phyloP scores from a whole-genome alignment of 208 protist species.

The Eutreptiella sp. region DNA sequence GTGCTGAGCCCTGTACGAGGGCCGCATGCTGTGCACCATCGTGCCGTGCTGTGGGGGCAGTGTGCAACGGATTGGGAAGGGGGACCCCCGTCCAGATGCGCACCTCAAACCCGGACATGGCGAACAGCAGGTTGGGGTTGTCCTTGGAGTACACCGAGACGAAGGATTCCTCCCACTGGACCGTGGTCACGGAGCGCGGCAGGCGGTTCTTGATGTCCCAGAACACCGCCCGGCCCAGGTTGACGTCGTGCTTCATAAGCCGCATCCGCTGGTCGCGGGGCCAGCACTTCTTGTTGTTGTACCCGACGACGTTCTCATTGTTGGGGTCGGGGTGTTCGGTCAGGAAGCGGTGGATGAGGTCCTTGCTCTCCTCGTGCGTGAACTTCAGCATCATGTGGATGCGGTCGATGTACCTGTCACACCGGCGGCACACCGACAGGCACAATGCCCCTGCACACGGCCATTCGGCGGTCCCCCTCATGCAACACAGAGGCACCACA shows the following conservation, averaged over 20 bases:
- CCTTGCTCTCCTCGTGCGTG: conserved; percentile 92
- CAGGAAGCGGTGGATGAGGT: conserved; percentile 95
- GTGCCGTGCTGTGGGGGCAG: too few relatives aligned
- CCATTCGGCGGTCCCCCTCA: too few relatives aligned
- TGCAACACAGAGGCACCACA: too few relatives aligned
- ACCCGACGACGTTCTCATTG: conserved; percentile 99
- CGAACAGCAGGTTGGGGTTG: conserved; percentile 99
- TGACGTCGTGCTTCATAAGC: conserved; percentile 99
- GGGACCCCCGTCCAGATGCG: conserved; percentile 80
- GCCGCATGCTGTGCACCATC: too few relatives aligned
- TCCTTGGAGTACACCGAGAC: conserved; percentile 99
- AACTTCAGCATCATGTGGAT: conserved; percentile 97
- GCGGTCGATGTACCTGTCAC: conserved; percentile 95
- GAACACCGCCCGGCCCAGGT: conserved; percentile 98
- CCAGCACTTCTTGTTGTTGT: conserved; percentile 99
- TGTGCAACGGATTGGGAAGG: too few relatives aligned
- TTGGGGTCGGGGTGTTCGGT: conserved; percentile 99
- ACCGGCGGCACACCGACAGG: too few relatives aligned
- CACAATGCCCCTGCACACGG: too few relatives aligned
- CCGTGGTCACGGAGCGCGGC: conserved; percentile 90
- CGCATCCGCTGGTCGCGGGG: conserved; percentile 98
- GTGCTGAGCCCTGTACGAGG: too few relatives aligned
- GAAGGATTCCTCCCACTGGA: conserved; percentile 95
- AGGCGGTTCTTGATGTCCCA: conserved; percentile 99
- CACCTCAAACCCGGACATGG: conserved; percentile 99